Evolutionary conservation across 108 stramenopile genomes (phyloP), one percentile per base, ranked within the genome.

Genomic region (Fragilaria radians): DNA sequence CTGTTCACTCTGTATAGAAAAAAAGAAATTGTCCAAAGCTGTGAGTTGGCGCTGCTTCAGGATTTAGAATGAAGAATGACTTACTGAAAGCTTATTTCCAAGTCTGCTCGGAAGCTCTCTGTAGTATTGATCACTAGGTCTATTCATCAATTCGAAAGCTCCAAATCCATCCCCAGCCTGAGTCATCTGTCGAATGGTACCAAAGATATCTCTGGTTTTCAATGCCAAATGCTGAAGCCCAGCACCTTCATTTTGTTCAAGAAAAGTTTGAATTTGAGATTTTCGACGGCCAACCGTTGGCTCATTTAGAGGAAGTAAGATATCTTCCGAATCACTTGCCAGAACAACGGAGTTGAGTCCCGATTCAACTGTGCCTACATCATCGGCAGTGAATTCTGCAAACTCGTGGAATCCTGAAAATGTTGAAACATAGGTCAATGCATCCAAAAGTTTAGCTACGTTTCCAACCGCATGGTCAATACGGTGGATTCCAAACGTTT

Each of bases 181-280:
- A 46, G 68, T 65, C 77, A 95, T 89, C 46, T 76, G 54, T 25
- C 62, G 36, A 59, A 95, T 71, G 33, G 90, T 92, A 1, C 64
- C 51, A 52, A 95, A 83, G 21, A 95, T 90, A 60, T 92, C 85
- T 34, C 73, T 56, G 1, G 88, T 89, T 54, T 86, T 85, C 28
- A 95, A 63, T 11, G 93, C 93, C 29, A 95, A 62, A 66, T 95
- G 93, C 61, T 95, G 93, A 31, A 95, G 59, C 7, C 93, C 93
- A 3, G 86, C 68, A 5, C 93, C 93, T 22, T 85, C 78, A 56
- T 95, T 92, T 53, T 83, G 82, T 67, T 95, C 93, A 4, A 95
- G 55, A 47, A 76, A 95, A 2, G 86, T 95, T 49, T 92, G 85
- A 47, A 85, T 85, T 59, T 85, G 83, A 27, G 74, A 76, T 57